Evolutionary conservation across 148 eudicot genomes (phyloP).

Genomic region (Arbutus unedo): DNA sequence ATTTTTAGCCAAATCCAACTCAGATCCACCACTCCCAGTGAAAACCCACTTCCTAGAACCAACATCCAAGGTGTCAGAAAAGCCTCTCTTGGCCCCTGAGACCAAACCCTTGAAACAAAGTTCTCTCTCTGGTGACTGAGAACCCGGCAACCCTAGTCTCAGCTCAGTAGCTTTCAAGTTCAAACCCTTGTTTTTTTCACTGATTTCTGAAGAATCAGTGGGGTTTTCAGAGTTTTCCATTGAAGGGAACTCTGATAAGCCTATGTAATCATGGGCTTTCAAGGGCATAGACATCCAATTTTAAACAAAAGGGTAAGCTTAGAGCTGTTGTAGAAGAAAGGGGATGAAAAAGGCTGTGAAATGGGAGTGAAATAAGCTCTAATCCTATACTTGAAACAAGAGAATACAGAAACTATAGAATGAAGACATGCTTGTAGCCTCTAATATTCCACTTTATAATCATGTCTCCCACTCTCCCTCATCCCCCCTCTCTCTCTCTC

Average conservation of each 20-base stretch:
- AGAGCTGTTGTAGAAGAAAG: slow-evolving; percentile 4
- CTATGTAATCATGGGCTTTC: slow-evolving; percentile 50
- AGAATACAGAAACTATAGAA: slow-evolving; percentile 13
- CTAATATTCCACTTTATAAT: background rate
- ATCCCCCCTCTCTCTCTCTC: background rate
- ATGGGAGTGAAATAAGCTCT: slow-evolving; percentile 5
- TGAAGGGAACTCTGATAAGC: slow-evolving; percentile 35
- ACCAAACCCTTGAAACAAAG: slow-evolving; percentile 19
- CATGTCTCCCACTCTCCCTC: background rate
- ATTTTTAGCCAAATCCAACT: slow-evolving; percentile 21
- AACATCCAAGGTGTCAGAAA: slow-evolving; percentile 41
- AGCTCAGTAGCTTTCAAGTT: slow-evolving; percentile 57
- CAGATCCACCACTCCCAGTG: slow-evolving; percentile 35
- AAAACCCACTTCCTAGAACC: slow-evolving; percentile 46
- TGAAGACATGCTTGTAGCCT: slow-evolving; percentile 1
- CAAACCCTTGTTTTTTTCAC: slow-evolving; percentile 26
- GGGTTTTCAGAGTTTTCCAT: slow-evolving; percentile 31
- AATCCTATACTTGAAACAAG: background rate
- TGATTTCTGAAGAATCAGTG: slow-evolving; percentile 11
- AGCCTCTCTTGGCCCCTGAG: slow-evolving; percentile 60
- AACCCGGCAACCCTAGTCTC: slow-evolving; percentile 61
- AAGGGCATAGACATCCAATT: slow-evolving; percentile 37
- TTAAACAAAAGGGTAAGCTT: background rate
- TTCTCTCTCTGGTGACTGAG: slow-evolving; percentile 45
- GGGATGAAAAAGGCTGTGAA: background rate